Evolutionary conservation across 1,284 basidiomycete genomes (phyloP).

Genomic region (Cystobasidium pallidum): DNA sequence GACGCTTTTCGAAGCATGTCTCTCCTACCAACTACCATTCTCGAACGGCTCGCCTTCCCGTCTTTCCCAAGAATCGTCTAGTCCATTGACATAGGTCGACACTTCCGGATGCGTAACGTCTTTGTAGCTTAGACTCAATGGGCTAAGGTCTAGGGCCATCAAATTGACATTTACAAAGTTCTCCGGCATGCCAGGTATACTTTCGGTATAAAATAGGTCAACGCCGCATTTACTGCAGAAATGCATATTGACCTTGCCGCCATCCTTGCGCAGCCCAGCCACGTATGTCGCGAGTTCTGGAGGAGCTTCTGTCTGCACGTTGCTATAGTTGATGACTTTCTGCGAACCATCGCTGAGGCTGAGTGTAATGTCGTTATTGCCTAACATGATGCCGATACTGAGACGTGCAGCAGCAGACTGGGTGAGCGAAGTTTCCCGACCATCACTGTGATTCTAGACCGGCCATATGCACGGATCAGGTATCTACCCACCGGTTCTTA

Average conservation of each 20-base stretch:
- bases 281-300: conserved; percentile 12
- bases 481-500: conserved; percentile 5
- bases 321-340: conserved; percentile 11
- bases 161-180: conserved; percentile 12
- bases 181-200: conserved; percentile 18
- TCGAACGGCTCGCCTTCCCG: conserved; percentile 4
- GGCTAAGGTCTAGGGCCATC: conserved; percentile 7
- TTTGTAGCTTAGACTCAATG: neutral
- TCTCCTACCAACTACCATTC: conserved; percentile 1
- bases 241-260: conserved; percentile 23
- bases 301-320: conserved; percentile 2
- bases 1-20: too few species aligned
- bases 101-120: conserved; percentile 7
- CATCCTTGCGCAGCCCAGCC: conserved; percentile 3
- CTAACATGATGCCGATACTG: conserved; percentile 18
- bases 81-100: conserved; percentile 3
- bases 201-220: conserved; percentile 19
- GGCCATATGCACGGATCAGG: neutral
- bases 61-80: conserved; percentile 13
- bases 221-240: conserved; percentile 18
- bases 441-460: too few species aligned
- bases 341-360: neutral
- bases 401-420: neutral
- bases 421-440: too few species aligned
- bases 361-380: conserved; percentile 17